Conservation (phyloP, 192 early-diverging fungal species). For the Kickxella alabastrina region DNA sequence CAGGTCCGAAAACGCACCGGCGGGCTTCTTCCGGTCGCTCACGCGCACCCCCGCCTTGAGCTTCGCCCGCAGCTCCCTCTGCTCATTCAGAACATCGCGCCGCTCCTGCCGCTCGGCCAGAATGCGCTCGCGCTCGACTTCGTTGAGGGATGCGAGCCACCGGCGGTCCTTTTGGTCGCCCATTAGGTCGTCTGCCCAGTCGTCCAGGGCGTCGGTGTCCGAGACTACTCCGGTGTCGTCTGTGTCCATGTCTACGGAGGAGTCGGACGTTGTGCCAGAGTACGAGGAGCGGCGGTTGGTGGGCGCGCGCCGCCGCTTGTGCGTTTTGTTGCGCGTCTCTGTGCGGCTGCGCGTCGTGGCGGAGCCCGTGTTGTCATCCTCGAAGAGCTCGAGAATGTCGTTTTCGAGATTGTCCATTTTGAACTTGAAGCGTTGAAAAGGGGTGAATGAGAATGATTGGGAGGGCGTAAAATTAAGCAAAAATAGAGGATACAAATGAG, state of each 20-base stretch:
- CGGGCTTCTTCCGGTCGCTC: neutral
- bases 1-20: slow-evolving; percentile 50
- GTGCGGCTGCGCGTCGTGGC: too few relatives aligned
- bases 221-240: slow-evolving; percentile 19
- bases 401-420: slow-evolving; percentile 44
- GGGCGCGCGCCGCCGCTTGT: slow-evolving; percentile 12
- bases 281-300: slow-evolving; percentile 18
- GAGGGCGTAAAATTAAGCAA: too few relatives aligned
- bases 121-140: slow-evolving; percentile 74
- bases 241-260: slow-evolving; percentile 33
- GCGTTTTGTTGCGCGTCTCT: neutral
- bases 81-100: slow-evolving; percentile 44
- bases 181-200: slow-evolving; percentile 73
- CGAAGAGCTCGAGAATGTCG: slow-evolving; percentile 48
- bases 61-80: slow-evolving; percentile 39
- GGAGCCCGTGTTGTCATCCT: slow-evolving; percentile 23
- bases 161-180: slow-evolving; percentile 64
- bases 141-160: slow-evolving; percentile 58
- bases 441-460: too few relatives aligned
- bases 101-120: slow-evolving; percentile 70
- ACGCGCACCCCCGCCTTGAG: slow-evolving; percentile 26
- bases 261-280: slow-evolving; percentile 28
- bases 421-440: too few relatives aligned
- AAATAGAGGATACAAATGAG: too few relatives aligned
- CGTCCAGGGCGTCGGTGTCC: slow-evolving; percentile 56